Evolutionary conservation across 371 early-diverging fungal species (phyloP), one percentile per base, ranked within the genome.

Genomic region (Mucor sp.): DNA sequence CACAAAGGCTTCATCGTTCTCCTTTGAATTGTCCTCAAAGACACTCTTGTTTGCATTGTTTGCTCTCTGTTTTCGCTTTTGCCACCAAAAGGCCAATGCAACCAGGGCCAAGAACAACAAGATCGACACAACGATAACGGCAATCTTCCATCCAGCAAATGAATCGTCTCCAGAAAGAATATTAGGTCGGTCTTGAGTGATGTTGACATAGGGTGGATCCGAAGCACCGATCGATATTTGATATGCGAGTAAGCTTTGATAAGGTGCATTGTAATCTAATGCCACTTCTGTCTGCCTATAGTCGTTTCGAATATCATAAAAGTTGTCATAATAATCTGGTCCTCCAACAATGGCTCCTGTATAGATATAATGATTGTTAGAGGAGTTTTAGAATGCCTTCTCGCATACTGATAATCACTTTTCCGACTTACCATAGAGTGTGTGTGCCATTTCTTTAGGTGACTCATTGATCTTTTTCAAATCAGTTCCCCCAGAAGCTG

Each of bases 191-290:
- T 74, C 72, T 33, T 67, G 67, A 4, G 80, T 77, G 44, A 74
- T 80, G 33, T 48, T 71, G 15, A 80, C 83, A 69, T 86, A 89
- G 0, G 84, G 85, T 25, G 88, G 89, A 47, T 85, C 85, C 1
- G 50, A 30, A 2, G 77, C 68, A 7, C 78, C 64, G 12, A 70
- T 70, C 64, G 79, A 76, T 17, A 88, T 75, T 59, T 87, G 87
- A 67, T 86, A 85, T 8, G 89, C 89, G 48, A 89, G 66, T 44
- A 89, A 57, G 1, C 84, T 84, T 33, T 84, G 85, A 65, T 87
- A 86, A 0, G 88, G 88, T 6, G 89, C 87, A 70, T 89, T 89
- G 67, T 89, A 89, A 68, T 89, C 89, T 58, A 89, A 60, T 6
- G 89, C 88, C 7, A 87, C 89, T 71, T 82, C 88, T n/a, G 76